Base-by-base conservation (phyloP, 1,284 basidiomycete species). In the Irpex sp. region DNA sequence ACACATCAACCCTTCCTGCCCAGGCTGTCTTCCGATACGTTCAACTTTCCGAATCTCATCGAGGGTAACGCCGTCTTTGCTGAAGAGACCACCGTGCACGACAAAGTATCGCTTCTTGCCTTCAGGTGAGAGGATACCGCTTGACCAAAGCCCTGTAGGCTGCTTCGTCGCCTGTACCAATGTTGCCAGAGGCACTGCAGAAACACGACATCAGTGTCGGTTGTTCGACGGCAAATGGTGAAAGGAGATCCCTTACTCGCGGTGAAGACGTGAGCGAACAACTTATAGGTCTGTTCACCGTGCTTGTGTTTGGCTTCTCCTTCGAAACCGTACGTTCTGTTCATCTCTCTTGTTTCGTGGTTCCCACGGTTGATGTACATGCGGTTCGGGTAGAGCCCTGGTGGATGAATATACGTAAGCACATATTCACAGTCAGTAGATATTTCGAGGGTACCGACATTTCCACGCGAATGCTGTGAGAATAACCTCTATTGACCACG, bases 401-500 rank as follows among this genome's bases (percentile, higher is more conserved):
- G 40, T 15, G 52, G 31, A 26, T 31, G 40, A 0, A 8, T 56
- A 26, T 62, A 26, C 19, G 15, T 55, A 13, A 31, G 37, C 21
- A 40, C 57, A 17, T 2, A 38, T 1, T 2, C 19, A 60, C 55
- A 55, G 44, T 21, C 54, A 15, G 13, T 8, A 36, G 21, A 26
- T 56, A 3, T 8, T 34, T 11, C 3, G 26, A 15, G 13, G 26
- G 9, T 34, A 73, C 86, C 72, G 69, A 89, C 96, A 99, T 83
- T 99, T 99, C 80, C 93, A 98, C 4, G 96, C 94, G 73, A 99
- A 94, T 2, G 96, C 89, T 7, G 93, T 92, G 65, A 99, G 78
- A 61, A 96, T 96, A 63, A 98, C 96, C 78, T 99, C 97, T 64
- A 98, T 92, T 8, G 93, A 94, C 96, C 96, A 98, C 38, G 93